Evolutionary conservation across 23 red algal genomes (phyloP), one percentile per base, ranked within the genome.

Genomic region (Gracilaria domingensis): DNA sequence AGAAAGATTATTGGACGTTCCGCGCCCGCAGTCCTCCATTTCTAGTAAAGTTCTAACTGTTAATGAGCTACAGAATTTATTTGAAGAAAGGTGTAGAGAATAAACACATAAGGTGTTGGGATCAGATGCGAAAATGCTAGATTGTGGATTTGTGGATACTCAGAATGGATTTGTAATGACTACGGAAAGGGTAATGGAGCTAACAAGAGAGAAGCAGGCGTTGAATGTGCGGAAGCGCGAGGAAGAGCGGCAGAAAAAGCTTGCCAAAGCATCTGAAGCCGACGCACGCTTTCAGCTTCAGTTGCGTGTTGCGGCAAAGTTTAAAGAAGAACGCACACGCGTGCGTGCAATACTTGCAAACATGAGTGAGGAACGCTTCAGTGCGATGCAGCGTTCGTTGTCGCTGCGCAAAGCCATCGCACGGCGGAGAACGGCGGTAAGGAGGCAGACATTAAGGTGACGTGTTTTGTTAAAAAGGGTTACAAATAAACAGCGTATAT

Each of bases 141-240:
- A 29, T n/a, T 75, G 40, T 61, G 84, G 36, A 13, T 88, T 55
- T 76, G 24, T 88, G 21, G 84, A 88, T 57, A 88, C 84, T 20
- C 21, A 5, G 12, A 56, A 76, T 60, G 33, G 84, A 23, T 88
- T 0, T 60, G 66, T 85, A 12, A 85, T 85, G 62, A 85, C 81
- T 53, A 40, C 81, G 1, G 38, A 56, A 84, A 61, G 4, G 4
- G 58, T 61, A 8, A 30, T 62, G 56, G 9, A 53, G n/a, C 26
- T 65, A 42, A 33, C 29, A 8, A 9, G 76, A 7, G 48, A 7
- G 16, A 80, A 80, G 48, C 49, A 17, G 4, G 54, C 76, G 8
- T 12, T 23, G 4, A 49, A 49, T 26, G 32, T 58, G 7, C 28
- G 5, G 28, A 37, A 40, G 12, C 21, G 17, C 1, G 33, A 37